Conservation (phyloP, 139 green algal genomes). For the Pleodorina starrii region DNA sequence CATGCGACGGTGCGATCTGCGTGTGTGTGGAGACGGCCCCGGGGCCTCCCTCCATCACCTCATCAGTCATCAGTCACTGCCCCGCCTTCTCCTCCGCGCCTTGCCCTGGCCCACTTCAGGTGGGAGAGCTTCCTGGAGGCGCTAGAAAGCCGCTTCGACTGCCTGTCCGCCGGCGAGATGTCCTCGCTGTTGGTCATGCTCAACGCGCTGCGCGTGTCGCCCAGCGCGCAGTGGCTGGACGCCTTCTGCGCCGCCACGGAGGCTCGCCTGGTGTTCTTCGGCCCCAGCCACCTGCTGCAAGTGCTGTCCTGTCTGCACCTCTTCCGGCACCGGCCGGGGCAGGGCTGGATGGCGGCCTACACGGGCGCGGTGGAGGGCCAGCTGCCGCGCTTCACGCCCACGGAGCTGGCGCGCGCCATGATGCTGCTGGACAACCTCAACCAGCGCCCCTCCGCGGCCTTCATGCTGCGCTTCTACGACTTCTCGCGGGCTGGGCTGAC, state of each 20-base stretch:
- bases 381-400: conserved; percentile 4
- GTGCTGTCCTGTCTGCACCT: conserved; percentile 45
- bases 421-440: conserved; percentile 49
- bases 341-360: conserved; percentile 40
- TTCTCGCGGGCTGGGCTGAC: background rate
- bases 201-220: conserved; percentile 38
- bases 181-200: conserved; percentile 38
- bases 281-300: conserved; percentile 33
- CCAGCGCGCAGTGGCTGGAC: conserved; percentile 32
- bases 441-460: conserved; percentile 23
- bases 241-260: conserved; percentile 39
- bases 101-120: background rate
- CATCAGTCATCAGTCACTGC: background rate
- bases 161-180: conserved; percentile 13
- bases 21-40: too few relatives aligned
- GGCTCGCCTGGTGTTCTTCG: conserved; percentile 1
- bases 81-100: background rate
- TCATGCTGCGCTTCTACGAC: conserved; percentile 40
- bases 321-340: conserved; percentile 38
- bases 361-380: background rate
- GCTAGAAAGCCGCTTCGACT: conserved; percentile 5
- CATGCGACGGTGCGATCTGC: too few relatives aligned
- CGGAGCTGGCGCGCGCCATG: conserved; percentile 35
- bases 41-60: background rate
- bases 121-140: conserved; percentile 46